phyloP scores from a whole-genome alignment of 257 asterid genomes.

The Nemophila menziesii region DNA sequence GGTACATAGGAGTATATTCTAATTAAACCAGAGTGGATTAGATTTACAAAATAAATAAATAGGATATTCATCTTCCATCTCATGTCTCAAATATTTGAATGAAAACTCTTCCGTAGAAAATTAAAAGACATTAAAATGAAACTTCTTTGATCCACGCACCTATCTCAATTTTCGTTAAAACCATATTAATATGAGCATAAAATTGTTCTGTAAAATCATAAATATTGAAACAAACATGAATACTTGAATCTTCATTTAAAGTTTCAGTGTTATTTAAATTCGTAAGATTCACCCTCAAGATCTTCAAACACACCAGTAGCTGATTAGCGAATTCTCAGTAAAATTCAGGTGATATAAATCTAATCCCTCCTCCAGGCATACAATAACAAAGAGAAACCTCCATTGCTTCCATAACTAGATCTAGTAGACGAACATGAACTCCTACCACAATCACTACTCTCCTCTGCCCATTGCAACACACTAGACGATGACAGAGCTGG shows the following conservation, averaged over 20 bases:
- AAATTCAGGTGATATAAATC: conserved; percentile 2
- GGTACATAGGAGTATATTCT: too few species aligned
- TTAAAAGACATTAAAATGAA: too few species aligned
- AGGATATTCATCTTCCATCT: too few species aligned
- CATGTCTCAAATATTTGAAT: too few species aligned
- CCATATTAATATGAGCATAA: neutral
- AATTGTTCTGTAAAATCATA: neutral
- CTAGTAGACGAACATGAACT: conserved; percentile 31
- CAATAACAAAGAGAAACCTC: conserved; percentile 25
- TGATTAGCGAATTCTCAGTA: neutral
- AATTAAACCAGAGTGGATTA: too few species aligned
- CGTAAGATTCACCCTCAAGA: too few species aligned
- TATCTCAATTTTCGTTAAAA: neutral
- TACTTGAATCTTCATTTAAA: too few species aligned
- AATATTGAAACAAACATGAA: too few species aligned
- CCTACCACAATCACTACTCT: conserved; percentile 29
- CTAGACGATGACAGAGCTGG: conserved; percentile 25
- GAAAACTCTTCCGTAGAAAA: too few species aligned
- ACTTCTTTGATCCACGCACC: neutral
- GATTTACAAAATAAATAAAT: too few species aligned
- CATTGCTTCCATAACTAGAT: conserved; percentile 16
- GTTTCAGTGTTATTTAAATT: too few species aligned
- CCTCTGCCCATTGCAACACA: conserved; percentile 36
- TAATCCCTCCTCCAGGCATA: conserved; percentile 34
- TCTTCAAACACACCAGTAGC: too few species aligned